Conservation (phyloP, 805 yeast species). For the Candida xyloterini region DNA sequence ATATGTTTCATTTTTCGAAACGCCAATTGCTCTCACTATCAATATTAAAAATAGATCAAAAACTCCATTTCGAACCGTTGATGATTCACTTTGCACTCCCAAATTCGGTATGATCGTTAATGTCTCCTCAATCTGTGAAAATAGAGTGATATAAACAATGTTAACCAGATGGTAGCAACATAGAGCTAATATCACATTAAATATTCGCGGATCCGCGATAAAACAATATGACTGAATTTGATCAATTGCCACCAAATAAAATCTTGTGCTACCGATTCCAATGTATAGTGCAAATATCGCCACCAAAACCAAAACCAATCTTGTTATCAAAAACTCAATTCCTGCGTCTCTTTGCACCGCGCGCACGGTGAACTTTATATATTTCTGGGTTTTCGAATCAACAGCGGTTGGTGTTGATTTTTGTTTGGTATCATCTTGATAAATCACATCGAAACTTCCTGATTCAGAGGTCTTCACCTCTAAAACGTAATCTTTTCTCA, state of each 20-base stretch:
- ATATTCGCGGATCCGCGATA: slow-evolving; percentile 3
- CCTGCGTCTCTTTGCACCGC: slow-evolving; percentile 6
- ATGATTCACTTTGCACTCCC: slow-evolving; percentile 45
- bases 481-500: slow-evolving; percentile 27
- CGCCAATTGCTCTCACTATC: slow-evolving; percentile 4
- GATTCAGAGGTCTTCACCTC: slow-evolving; percentile 28
- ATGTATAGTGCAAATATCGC: slow-evolving; percentile 9
- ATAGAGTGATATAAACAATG: slow-evolving; percentile 24
- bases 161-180: slow-evolving; percentile 19
- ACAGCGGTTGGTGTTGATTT: not conserved
- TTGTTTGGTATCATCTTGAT: slow-evolving; percentile 14
- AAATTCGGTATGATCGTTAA: slow-evolving; percentile 44
- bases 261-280: not conserved
- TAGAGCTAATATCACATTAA: slow-evolving; percentile 12
- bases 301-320: slow-evolving; percentile 6
- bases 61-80: slow-evolving; percentile 26
- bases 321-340: not conserved
- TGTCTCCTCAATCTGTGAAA: slow-evolving; percentile 40
- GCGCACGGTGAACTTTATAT: slow-evolving; percentile 21
- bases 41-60: slow-evolving; percentile 9
- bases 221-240: not conserved
- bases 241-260: not conserved
- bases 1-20: slow-evolving; percentile 3
- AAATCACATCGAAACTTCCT: slow-evolving; percentile 17
- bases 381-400: slow-evolving; percentile 11